These are phyloP conservation scores for Aspergillus proliferans DNA, from an alignment of 2,329 filamentous ascomycete genomes.

Conservation along the genomic window DNA sequence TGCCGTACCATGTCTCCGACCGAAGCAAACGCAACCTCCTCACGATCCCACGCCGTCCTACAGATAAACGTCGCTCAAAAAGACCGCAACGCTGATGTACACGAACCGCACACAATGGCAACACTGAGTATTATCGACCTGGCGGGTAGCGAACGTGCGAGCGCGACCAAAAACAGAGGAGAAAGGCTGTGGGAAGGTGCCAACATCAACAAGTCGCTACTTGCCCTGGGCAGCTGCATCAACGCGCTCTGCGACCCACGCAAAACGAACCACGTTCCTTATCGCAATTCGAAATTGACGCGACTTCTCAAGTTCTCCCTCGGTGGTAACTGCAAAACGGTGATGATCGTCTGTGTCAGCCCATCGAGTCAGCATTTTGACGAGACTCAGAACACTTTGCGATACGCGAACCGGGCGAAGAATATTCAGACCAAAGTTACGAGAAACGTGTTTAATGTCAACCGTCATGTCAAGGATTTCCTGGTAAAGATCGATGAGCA, in stretches of 20 bases:
- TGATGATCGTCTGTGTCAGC: slow-evolving; percentile 99
- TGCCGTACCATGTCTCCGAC: slow-evolving; percentile 94
- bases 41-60: slow-evolving; percentile 90
- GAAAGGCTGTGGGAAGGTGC: slow-evolving; percentile 87
- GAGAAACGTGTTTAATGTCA: slow-evolving; percentile 98
- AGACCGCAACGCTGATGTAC: slow-evolving; percentile 83
- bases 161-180: slow-evolving; percentile 92
- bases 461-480: slow-evolving; percentile 98
- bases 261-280: slow-evolving; percentile 89
- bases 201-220: slow-evolving; percentile 98
- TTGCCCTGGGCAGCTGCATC: slow-evolving; percentile 93
- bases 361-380: slow-evolving; percentile 96
- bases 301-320: slow-evolving; percentile 93
- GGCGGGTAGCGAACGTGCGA: slow-evolving; percentile 90
- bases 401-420: slow-evolving; percentile 96
- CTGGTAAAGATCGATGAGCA: slow-evolving; percentile 99
- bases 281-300: slow-evolving; percentile 95
- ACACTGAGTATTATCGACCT: slow-evolving; percentile 97
- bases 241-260: slow-evolving; percentile 92
- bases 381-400: slow-evolving; percentile 94
- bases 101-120: slow-evolving; percentile 95
- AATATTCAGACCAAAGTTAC: slow-evolving; percentile 99
- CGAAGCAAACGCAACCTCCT: slow-evolving; percentile 94
- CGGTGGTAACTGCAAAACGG: slow-evolving; percentile 95
- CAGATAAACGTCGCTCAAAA: slow-evolving; percentile 96